These are phyloP conservation scores for Penicillium sp. DNA, from an alignment of 2,329 filamentous ascomycete genomes.

Conservation along the genomic window DNA sequence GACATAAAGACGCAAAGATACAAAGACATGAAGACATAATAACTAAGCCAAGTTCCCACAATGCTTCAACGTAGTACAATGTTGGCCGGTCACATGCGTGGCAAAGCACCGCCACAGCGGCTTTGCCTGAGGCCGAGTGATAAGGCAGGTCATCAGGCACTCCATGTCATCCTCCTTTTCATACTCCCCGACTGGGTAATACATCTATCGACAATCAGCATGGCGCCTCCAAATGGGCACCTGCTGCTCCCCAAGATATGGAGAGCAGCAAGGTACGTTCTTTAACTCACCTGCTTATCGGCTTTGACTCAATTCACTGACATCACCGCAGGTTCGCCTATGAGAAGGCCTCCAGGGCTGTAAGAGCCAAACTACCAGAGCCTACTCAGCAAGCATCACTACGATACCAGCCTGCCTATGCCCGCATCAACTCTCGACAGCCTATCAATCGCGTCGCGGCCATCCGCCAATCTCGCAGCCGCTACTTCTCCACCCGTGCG, in stretches of 20 bases:
- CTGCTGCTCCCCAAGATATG: constrained; percentile 48
- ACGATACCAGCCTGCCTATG: constrained; percentile 57
- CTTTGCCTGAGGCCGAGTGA: constrained; percentile 17
- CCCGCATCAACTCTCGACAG: constrained; percentile 53
- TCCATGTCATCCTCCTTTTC: constrained; percentile 14
- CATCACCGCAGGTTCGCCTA: constrained; percentile 41
- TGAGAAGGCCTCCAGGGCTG: constrained; percentile 43
- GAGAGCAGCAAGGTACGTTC: constrained; percentile 44
- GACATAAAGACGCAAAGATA: too few relatives aligned
- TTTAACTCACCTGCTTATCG: constrained; percentile 3
- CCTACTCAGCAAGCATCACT: constrained; percentile 37
- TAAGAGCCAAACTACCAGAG: constrained; percentile 42
- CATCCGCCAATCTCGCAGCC: constrained; percentile 59
- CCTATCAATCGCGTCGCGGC: constrained; percentile 58
- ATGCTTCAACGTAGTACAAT: neutral
- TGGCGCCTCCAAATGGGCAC: constrained; percentile 48
- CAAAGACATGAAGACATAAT: too few relatives aligned
- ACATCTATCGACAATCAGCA: constrained; percentile 26
- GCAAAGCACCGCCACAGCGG: constrained; percentile 18
- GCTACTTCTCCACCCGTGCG: constrained; percentile 57
- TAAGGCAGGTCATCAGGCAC: constrained; percentile 28
- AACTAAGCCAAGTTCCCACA: neutral
- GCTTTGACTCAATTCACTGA: constrained; percentile 22
- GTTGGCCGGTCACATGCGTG: constrained; percentile 15
- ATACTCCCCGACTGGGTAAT: neutral